Evolutionary conservation across 1,284 basidiomycete species (phyloP).

Genomic region (Trametes polyzona): DNA sequence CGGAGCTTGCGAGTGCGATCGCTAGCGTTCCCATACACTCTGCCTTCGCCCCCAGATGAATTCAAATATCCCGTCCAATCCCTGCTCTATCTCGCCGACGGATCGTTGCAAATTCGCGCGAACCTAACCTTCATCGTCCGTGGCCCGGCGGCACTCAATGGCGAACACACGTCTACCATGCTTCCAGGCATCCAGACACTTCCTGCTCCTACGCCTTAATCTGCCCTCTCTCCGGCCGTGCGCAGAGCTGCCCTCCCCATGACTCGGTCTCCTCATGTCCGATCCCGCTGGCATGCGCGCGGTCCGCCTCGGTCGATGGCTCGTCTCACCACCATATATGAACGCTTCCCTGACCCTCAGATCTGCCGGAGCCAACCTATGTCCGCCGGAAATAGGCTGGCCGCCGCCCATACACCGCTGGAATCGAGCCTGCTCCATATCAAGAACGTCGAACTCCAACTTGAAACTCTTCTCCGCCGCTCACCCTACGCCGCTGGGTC

Average conservation of each 20-base stretch:
- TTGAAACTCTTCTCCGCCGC: slow-evolving; percentile 3
- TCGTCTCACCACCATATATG: slow-evolving; percentile 2
- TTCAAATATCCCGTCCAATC: slow-evolving; percentile 12
- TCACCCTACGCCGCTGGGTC: not conserved
- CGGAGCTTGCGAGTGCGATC: slow-evolving; percentile 10
- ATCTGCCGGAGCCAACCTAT: slow-evolving; percentile 2
- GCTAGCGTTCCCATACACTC: slow-evolving; percentile 20
- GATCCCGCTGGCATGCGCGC: slow-evolving; percentile 10
- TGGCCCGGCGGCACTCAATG: slow-evolving; percentile 23
- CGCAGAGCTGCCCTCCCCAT: slow-evolving; percentile 16
- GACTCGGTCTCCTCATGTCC: slow-evolving; percentile 23
- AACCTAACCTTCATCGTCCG: slow-evolving; percentile 20
- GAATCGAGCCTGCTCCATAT: not conserved
- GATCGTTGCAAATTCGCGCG: slow-evolving; percentile 13
- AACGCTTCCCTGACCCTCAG: not conserved
- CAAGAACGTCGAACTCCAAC: not conserved
- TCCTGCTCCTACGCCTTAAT: slow-evolving; percentile 20
- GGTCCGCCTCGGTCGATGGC: slow-evolving; percentile 5
- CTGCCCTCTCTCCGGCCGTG: slow-evolving; percentile 14
- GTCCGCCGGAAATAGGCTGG: slow-evolving; percentile 13
- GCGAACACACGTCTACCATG: slow-evolving; percentile 19
- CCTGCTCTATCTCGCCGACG: slow-evolving; percentile 20
- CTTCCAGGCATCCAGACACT: slow-evolving; percentile 21
- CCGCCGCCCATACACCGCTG: slow-evolving; percentile 12
- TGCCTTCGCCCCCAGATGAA: slow-evolving; percentile 16